A percentile compares a stretch with the other conserved stretches of the same genome.
phyloP scores from a whole-genome alignment of 2,329 filamentous ascomycete genomes.

The Ramularia endophylla region DNA sequence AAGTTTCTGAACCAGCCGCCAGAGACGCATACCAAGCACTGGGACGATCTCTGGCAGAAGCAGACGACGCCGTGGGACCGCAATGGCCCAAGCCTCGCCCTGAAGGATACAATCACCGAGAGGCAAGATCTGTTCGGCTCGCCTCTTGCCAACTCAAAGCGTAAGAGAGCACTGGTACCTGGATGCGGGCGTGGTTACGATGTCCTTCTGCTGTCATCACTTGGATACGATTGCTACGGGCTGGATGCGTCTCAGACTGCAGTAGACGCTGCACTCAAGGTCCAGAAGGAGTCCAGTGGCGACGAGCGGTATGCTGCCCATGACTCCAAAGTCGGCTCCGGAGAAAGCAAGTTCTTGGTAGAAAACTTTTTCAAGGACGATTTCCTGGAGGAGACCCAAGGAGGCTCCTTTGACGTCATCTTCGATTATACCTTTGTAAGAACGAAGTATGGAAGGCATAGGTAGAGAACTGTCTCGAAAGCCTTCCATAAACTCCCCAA shows the following conservation, averaged over 20 bases:
- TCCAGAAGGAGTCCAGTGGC: slow-evolving; percentile 31
- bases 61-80: slow-evolving; percentile 55
- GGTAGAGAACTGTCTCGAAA: no score
- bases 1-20: slow-evolving; percentile 38
- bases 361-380: slow-evolving; percentile 63
- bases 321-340: slow-evolving; percentile 41
- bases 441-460: no score
- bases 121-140: slow-evolving; percentile 20
- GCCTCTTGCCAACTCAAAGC: slow-evolving; percentile 19
- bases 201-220: slow-evolving; percentile 64
- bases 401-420: slow-evolving; percentile 55
- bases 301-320: slow-evolving; percentile 39
- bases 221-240: slow-evolving; percentile 72
- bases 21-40: slow-evolving; percentile 32
- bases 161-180: slow-evolving; percentile 63
- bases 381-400: slow-evolving; percentile 44
- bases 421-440: slow-evolving; percentile 63
- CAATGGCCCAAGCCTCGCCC: slow-evolving; percentile 52
- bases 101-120: slow-evolving; percentile 47
- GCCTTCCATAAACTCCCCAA: no score
- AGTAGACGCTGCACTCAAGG: slow-evolving; percentile 42
- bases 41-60: slow-evolving; percentile 46
- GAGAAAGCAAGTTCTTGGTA: slow-evolving; percentile 50
- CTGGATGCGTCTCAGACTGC: slow-evolving; percentile 59
- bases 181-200: slow-evolving; percentile 64